Conservation (phyloP, 768 basidiomycete species). For the Russula dissimulans region DNA sequence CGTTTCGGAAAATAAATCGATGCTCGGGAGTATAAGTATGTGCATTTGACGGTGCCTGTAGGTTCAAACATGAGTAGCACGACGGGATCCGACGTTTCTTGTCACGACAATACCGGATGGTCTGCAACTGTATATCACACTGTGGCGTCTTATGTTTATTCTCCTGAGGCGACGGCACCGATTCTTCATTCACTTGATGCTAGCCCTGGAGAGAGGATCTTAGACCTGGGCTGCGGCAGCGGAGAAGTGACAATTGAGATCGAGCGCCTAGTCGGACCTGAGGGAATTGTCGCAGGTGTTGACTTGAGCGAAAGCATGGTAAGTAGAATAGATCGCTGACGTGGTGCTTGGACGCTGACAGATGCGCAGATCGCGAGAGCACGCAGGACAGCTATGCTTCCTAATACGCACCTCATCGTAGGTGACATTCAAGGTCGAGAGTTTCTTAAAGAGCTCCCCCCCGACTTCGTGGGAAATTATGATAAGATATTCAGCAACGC, state of each 20-base stretch:
- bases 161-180: constrained; percentile 41
- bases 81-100: not conserved
- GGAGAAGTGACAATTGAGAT: constrained; percentile 65
- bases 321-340: constrained; percentile 15
- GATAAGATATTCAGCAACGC: constrained; percentile 80
- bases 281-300: constrained; percentile 53
- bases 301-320: constrained; percentile 73
- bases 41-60: too few relatives aligned
- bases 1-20: not conserved
- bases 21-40: not conserved
- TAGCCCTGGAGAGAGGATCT: constrained; percentile 54
- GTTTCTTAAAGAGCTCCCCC: constrained; percentile 18
- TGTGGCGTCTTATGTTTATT: constrained; percentile 64
- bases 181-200: constrained; percentile 56
- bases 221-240: constrained; percentile 78
- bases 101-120: constrained; percentile 31
- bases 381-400: constrained; percentile 13
- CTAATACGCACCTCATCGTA: constrained; percentile 25
- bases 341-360: not conserved
- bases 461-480: constrained; percentile 34
- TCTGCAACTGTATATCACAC: constrained; percentile 52
- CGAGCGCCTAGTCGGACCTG: constrained; percentile 37
- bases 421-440: constrained; percentile 40
- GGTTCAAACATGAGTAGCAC: not conserved
- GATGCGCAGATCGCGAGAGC: constrained; percentile 45